A percentile compares a stretch with the other conserved stretches of the same genome.
Evolutionary conservation across 768 basidiomycete species (phyloP).

Genomic region (Lyophyllum semitale): DNA sequence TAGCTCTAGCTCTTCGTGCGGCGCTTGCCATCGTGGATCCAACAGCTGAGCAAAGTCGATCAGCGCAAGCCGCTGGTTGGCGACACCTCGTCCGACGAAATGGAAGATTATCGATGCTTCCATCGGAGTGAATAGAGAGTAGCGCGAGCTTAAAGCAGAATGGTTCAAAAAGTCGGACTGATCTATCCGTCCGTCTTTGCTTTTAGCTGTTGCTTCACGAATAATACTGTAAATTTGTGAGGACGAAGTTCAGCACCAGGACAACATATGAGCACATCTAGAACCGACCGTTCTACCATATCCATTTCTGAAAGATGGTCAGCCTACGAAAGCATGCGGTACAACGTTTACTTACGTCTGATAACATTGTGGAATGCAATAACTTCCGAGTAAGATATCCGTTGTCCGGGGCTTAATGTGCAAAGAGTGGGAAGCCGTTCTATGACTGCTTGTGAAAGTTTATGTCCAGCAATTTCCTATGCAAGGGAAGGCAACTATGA

Average conservation of each 20-base stretch:
- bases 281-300: conserved; percentile 80
- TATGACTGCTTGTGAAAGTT: conserved; percentile 91
- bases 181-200: conserved; percentile 94
- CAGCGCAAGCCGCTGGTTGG: conserved; percentile 71
- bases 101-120: conserved; percentile 98
- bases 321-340: neutral
- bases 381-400: conserved; percentile 95
- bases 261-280: neutral
- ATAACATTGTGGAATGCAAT: conserved; percentile 97
- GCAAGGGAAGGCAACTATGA: neutral
- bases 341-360: conserved; percentile 55
- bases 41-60: conserved; percentile 92
- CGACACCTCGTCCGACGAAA: conserved; percentile 84
- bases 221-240: conserved; percentile 58
- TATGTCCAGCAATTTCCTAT: conserved; percentile 96
- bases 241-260: conserved; percentile 4
- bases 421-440: conserved; percentile 92
- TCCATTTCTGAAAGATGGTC: conserved; percentile 75
- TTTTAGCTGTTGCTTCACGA: conserved; percentile 85
- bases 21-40: conserved; percentile 86
- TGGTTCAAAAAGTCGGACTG: conserved; percentile 94
- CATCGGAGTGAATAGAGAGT: conserved; percentile 96
- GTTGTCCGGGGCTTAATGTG: conserved; percentile 83
- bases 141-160: conserved; percentile 83
- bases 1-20: conserved; percentile 52